These are phyloP conservation scores for Phytopythium kandeliae DNA, from an alignment of 352 stramenopile genomes.

Conservation along the genomic window DNA sequence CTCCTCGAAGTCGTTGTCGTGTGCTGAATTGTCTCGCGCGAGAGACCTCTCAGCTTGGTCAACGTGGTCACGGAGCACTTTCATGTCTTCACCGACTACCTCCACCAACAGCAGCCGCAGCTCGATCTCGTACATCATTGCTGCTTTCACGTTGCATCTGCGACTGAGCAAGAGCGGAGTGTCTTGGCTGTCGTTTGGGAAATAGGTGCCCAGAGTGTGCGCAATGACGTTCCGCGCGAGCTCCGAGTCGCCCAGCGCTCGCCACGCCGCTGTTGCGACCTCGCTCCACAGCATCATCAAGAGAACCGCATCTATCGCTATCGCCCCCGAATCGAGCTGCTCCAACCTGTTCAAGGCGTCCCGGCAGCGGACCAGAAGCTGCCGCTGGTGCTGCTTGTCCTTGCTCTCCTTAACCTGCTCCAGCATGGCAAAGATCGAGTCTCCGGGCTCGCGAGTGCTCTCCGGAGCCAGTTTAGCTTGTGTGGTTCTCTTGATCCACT, in stretches of 20 bases:
- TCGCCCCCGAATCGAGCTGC: background rate
- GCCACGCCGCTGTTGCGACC: conserved; percentile 38
- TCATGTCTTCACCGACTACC: conserved; percentile 16
- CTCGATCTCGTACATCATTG: conserved; percentile 45
- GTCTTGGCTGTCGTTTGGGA: conserved; percentile 11
- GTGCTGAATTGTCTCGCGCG: background rate
- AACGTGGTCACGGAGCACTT: background rate
- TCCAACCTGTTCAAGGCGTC: background rate
- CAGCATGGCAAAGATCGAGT: conserved; percentile 47
- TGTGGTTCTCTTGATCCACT: conserved; percentile 54
- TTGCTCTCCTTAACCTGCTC: conserved; percentile 73
- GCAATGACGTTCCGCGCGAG: conserved; percentile 22
- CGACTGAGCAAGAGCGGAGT: background rate
- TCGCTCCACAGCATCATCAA: conserved; percentile 40
- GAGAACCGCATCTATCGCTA: conserved; percentile 1
- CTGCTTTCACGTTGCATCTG: conserved; percentile 30
- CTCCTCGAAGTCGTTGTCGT: background rate
- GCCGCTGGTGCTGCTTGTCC: conserved; percentile 26
- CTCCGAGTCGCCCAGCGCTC: conserved; percentile 25
- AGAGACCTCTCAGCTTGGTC: background rate
- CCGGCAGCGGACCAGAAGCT: background rate
- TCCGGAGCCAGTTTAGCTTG: conserved; percentile 55
- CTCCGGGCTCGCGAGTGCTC: conserved; percentile 27
- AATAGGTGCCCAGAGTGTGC: conserved; percentile 33
- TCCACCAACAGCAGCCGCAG: conserved; percentile 43